These are phyloP conservation scores for Mucor mucedo DNA, from an alignment of 371 early-diverging fungal species.

Conservation along the genomic window DNA sequence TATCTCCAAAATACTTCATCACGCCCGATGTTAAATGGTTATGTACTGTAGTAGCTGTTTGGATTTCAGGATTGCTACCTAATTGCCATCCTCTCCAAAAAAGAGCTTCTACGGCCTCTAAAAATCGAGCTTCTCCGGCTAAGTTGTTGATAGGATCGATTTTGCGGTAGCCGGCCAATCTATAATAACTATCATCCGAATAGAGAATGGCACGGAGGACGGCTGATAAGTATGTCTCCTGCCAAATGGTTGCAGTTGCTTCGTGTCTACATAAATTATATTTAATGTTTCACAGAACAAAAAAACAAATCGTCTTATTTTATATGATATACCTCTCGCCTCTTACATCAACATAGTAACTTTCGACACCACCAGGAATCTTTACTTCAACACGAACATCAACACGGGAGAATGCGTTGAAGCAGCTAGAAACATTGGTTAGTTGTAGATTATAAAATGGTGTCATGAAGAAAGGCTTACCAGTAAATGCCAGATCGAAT, in stretches of 20 bases:
- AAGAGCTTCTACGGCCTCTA: conserved; percentile 82
- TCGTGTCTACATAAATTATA: conserved; percentile 52
- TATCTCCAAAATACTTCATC: conserved; percentile 86
- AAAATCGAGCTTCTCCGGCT: conserved; percentile 75
- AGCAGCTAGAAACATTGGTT: conserved; percentile 66
- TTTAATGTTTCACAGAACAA: background rate
- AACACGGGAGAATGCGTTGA: conserved; percentile 94
- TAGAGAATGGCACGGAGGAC: conserved; percentile 89
- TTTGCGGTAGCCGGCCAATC: conserved; percentile 82
- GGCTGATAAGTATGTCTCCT: conserved; percentile 87
- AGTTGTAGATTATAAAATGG: background rate
- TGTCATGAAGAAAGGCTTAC: conserved; percentile 28
- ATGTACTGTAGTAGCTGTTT: conserved; percentile 84
- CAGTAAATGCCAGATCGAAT: conserved; percentile 77
- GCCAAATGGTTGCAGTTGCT: conserved; percentile 87
- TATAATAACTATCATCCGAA: conserved; percentile 75
- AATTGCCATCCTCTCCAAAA: conserved; percentile 93
- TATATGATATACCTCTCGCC: conserved; percentile 63
- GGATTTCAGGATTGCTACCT: conserved; percentile 93
- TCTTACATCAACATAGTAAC: conserved; percentile 83
- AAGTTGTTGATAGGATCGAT: conserved; percentile 81
- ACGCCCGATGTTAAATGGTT: conserved; percentile 87
- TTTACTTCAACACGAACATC: conserved; percentile 97
- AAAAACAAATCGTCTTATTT: too few species aligned
- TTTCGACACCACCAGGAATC: conserved; percentile 97